These are phyloP conservation scores for Pichia sp. DNA, from an alignment of 1,139 yeast species.

Conservation along the genomic window DNA sequence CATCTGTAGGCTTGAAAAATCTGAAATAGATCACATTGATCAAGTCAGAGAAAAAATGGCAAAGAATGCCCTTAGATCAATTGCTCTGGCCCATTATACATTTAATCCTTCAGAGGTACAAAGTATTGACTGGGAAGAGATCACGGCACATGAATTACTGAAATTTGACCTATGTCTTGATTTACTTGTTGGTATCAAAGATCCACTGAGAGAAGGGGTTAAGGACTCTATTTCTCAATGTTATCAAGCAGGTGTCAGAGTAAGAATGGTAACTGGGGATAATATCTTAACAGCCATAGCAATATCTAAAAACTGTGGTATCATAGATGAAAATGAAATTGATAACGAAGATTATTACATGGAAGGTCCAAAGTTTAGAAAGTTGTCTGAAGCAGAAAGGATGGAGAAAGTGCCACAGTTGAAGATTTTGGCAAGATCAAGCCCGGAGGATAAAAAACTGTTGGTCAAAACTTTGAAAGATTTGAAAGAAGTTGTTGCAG, in stretches of 20 bases:
- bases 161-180: slow-evolving; percentile 41
- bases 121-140: slow-evolving; percentile 33
- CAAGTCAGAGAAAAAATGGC: slow-evolving; percentile 59
- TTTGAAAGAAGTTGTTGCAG: slow-evolving; percentile 92
- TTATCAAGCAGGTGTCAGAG: slow-evolving; percentile 84
- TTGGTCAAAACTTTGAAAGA: slow-evolving; percentile 76
- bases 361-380: slow-evolving; percentile 91
- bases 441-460: slow-evolving; percentile 89
- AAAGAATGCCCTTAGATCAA: slow-evolving; percentile 71
- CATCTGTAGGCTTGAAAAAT: slow-evolving; percentile 17
- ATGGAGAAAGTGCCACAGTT: slow-evolving; percentile 56
- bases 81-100: slow-evolving; percentile 75
- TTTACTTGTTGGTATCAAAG: slow-evolving; percentile 84
- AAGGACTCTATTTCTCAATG: slow-evolving; percentile 80
- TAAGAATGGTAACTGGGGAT: slow-evolving; percentile 98
- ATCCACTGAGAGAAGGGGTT: slow-evolving; percentile 91
- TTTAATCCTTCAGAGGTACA: slow-evolving; percentile 31
- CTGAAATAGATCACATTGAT: slow-evolving; percentile 20
- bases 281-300: slow-evolving; percentile 85
- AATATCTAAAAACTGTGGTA: slow-evolving; percentile 80
- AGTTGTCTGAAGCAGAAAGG: slow-evolving; percentile 52
- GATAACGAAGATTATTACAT: slow-evolving; percentile 56
- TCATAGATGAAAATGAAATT: slow-evolving; percentile 45
- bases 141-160: slow-evolving; percentile 6
- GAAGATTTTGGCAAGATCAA: slow-evolving; percentile 84